Base-by-base conservation (phyloP, 352 stramenopile species). In the Lagenidium sp. region DNA sequence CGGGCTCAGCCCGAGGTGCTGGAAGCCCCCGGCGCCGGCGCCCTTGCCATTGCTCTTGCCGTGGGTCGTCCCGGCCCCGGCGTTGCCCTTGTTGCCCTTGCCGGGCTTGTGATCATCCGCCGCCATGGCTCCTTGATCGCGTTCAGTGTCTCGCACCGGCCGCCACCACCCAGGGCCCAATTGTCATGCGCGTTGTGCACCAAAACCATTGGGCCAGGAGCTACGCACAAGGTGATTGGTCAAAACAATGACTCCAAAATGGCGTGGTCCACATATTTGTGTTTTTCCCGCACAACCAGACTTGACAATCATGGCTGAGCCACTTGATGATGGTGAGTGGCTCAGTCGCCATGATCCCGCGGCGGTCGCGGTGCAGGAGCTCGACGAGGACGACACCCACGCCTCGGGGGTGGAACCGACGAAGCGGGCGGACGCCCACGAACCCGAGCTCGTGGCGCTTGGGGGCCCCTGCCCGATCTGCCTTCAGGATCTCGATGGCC, bases 21-120 rank as follows among this genome's bases (percentile, higher is more conserved):
- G 83, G 58, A 95, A 94, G 21, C 82, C 83, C 34, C 76, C 78
- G 21, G 79, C 68, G 12, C 76, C 73, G 1, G 76, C 70, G 34
- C 74, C 74, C 54, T 87, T 89, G 46, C 75, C 75, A 47, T 85
- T 89, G 34, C 70, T 85, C 50, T 89, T 89, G 53, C 73, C 72
- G 38, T 89, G 74, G 12, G 57, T 79, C 23, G 76, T 74, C 29
- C 47, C 55, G 29, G 60, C 54, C 19, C 41, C 49, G 31, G 53
- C 48, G 6, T 30, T 35, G 16, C 36, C 53, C 0, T 30, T 47
- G 15, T 21, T 44, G 20, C 25, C 30, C 3, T 56, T 53, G 23
- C 42, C 47, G 22, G 41, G 51, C 55, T 67, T 77, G 41, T 85
- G 68, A 48, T 87, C 72, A 60, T 87, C 75, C 19, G 36, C 53